A percentile compares a stretch with the other conserved stretches of the same genome.
Evolutionary conservation across 257 asterid genomes (phyloP).

Genomic region (Scutellaria barbata): DNA sequence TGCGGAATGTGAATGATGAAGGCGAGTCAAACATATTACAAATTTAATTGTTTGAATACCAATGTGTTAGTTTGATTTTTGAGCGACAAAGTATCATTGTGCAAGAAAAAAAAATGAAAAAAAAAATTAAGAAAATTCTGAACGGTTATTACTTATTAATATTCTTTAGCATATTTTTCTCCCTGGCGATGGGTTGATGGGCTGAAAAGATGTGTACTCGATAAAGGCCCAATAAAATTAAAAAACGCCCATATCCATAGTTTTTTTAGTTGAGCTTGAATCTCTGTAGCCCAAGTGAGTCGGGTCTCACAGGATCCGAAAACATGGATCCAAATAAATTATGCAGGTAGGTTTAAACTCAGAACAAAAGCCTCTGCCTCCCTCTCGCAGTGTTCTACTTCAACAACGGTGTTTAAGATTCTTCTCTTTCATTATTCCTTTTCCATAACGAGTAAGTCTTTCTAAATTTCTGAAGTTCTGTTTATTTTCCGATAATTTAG

Average conservation of each 20-base stretch:
- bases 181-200: background rate
- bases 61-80: no score
- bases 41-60: no score
- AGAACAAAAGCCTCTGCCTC: conserved; percentile 30
- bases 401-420: background rate
- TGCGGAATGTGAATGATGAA: no score
- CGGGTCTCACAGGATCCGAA: conserved; percentile 23
- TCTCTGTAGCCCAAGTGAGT: background rate
- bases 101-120: no score
- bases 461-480: background rate
- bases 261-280: no score
- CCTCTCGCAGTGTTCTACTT: background rate
- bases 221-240: no score
- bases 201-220: background rate
- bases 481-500: background rate
- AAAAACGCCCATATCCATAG: no score
- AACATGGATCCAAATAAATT: background rate
- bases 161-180: no score
- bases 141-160: no score
- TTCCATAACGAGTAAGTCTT: background rate
- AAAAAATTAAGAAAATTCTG: no score
- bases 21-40: no score
- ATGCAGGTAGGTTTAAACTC: conserved; percentile 35
- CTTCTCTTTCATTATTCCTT: background rate
- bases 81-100: no score